Percentiles rank a stretch among this genome's conserved stretches.
These are phyloP conservation scores for Naganishia sp. DNA, from an alignment of 1,284 basidiomycete species.

Conservation along the genomic window DNA sequence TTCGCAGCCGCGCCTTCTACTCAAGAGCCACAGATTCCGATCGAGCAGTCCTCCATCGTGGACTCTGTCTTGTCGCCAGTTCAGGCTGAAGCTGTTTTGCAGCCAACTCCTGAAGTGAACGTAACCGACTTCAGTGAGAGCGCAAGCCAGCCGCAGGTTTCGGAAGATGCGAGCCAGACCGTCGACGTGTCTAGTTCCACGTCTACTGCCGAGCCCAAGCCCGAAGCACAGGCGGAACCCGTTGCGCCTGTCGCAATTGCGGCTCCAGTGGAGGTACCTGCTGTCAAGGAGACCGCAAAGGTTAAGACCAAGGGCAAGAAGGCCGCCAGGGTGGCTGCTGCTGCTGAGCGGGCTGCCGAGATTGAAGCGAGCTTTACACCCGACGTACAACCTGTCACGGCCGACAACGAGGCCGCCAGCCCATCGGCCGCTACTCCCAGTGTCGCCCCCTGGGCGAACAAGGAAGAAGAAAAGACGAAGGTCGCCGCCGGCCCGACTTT, in stretches of 20 bases:
- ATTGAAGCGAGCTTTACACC: slow-evolving; percentile 2
- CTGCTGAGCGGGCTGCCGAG: slow-evolving; percentile 64
- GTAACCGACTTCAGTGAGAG: background rate
- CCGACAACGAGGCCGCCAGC: slow-evolving; percentile 29
- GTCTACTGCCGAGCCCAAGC: background rate
- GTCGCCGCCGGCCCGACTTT: slow-evolving; percentile 64
- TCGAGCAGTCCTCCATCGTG: slow-evolving; percentile 32
- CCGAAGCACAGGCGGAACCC: slow-evolving; percentile 22
- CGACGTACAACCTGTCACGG: slow-evolving; percentile 7
- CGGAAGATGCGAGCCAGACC: slow-evolving; percentile 11
- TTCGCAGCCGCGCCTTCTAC: slow-evolving; percentile 40
- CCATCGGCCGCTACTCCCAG: slow-evolving; percentile 40
- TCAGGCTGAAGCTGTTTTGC: slow-evolving; percentile 27
- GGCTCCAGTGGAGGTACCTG: slow-evolving; percentile 32
- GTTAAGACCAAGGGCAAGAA: slow-evolving; percentile 47
- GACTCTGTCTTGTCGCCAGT: slow-evolving; percentile 29
- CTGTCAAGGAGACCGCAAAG: slow-evolving; percentile 21
- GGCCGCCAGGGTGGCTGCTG: slow-evolving; percentile 60
- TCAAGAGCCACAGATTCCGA: slow-evolving; percentile 36
- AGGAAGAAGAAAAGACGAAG: slow-evolving; percentile 57
- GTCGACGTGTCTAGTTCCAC: background rate
- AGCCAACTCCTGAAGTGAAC: slow-evolving; percentile 16
- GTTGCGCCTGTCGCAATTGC: slow-evolving; percentile 25
- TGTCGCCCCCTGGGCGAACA: slow-evolving; percentile 50
- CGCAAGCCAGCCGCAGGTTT: background rate